Evolutionary conservation across 345 rosid species (phyloP).

Genomic region (Iberis pinnata): DNA sequence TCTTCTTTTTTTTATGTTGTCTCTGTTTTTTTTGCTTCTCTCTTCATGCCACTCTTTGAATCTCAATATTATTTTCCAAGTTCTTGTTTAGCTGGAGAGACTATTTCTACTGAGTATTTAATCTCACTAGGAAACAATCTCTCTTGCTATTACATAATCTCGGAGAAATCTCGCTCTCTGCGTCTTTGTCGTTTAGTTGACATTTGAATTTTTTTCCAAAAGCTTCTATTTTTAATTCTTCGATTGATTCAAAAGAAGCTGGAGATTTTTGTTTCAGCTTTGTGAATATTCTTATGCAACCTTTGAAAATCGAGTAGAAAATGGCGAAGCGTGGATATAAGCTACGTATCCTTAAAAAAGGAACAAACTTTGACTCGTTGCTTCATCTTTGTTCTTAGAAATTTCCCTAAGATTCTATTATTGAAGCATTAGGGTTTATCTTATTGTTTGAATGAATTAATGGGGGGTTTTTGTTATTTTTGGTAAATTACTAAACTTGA

Average conservation of each 20-base stretch:
- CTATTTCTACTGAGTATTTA: background rate
- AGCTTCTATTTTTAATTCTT: background rate
- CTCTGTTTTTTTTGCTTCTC: conserved; percentile 18
- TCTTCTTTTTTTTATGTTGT: conserved; percentile 10
- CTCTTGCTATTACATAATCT: conserved; percentile 10
- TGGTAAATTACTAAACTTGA: background rate
- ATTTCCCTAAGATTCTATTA: too few species aligned
- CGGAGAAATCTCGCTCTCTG: conserved; percentile 13
- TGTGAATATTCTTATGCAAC: background rate
- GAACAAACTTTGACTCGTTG: background rate
- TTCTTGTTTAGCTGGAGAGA: too few species aligned
- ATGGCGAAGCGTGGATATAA: conserved; percentile 95
- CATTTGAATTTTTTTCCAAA: background rate
- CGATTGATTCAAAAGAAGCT: background rate
- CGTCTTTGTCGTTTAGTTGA: conserved; percentile 16
- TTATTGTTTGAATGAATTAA: too few species aligned
- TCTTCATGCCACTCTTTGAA: conserved; percentile 17
- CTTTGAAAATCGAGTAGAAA: conserved; percentile 9
- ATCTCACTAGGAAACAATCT: background rate
- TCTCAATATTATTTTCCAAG: conserved; percentile 1
- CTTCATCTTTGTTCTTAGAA: too few species aligned
- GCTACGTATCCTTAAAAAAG: conserved; percentile 77
- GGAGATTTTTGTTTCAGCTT: conserved; percentile 19
- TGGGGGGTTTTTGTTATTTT: too few species aligned
- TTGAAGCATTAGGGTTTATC: background rate